Evolutionary conservation across 768 basidiomycete species (phyloP), one percentile per base, ranked within the genome.

Genomic region (Termitomyces sp.): DNA sequence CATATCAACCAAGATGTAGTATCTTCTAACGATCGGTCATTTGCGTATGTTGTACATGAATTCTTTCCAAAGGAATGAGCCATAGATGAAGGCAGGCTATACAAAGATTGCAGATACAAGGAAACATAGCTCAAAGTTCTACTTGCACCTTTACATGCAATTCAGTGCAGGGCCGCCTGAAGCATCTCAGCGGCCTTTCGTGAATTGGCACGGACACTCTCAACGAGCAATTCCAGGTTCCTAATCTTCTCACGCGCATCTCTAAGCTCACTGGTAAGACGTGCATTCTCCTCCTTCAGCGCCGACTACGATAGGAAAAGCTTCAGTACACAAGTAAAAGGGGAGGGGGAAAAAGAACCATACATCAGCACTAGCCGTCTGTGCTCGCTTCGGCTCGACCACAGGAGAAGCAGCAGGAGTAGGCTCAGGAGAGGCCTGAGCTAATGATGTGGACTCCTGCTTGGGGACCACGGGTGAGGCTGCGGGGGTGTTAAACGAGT

Each of bases 161-260:
- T 22, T 59, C 24, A 60, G 8, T n/a, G 59, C 45, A 55, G n/a
- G 38, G 51, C 46, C 5, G 33, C 28, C 32, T 42, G 36, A 39
- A 93, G 71, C 40, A 88, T 78, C 70, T 89, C 84, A 13, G 89
- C 88, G 2, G 91, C 91, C 69, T 84, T 90, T 67, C 84, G 79
- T 59, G 91, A 90, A 68, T 93, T 94, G 18, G 87, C 86, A 60
- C 83, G 83, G 65, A 91, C 72, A 15, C 80, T 79, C 75, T 94
- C 92, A 20, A 94, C 84, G 75, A 92, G 90, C 61, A 94, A 70
- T 75, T 95, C 93, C 54, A 96, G 74, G 67, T 88, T 88, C 60
- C 94, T 80, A 57, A 96, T 94, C 76, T 90, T 85, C 73, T 88
- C 86, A 42, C 89, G 81, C 38, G 91, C 89, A 28, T 93, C 92